Percentiles rank a stretch among this genome's conserved stretches.
Conservation (phyloP, 2,329 filamentous ascomycete species). For the Fusarium albidum region DNA sequence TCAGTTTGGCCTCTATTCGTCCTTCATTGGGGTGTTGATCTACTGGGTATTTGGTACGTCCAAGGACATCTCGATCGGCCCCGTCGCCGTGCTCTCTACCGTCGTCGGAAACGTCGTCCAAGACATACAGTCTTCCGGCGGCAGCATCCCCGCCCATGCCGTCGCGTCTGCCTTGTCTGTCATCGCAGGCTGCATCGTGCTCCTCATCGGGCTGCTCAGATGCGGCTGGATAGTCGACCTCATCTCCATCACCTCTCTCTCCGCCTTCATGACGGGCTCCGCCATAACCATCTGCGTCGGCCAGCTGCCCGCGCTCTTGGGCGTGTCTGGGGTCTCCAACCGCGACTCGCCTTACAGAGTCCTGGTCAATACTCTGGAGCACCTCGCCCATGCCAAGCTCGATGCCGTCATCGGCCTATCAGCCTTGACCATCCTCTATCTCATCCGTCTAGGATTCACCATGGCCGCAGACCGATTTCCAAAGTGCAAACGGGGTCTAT, state of each 20-base stretch:
- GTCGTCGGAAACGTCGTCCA: slow-evolving; percentile 84
- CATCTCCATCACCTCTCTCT: slow-evolving; percentile 89
- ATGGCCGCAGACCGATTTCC: slow-evolving; percentile 74
- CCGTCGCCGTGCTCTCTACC: slow-evolving; percentile 94
- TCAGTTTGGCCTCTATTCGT: slow-evolving; percentile 84
- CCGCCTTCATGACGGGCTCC: slow-evolving; percentile 96
- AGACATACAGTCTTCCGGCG: slow-evolving; percentile 64
- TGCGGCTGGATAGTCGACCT: slow-evolving; percentile 92
- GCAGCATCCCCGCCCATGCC: slow-evolving; percentile 67
- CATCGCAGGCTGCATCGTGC: slow-evolving; percentile 79
- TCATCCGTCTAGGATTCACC: slow-evolving; percentile 73
- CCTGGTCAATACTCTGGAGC: slow-evolving; percentile 82
- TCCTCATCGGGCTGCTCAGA: slow-evolving; percentile 79
- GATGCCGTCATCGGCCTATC: slow-evolving; percentile 91
- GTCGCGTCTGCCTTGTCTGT: slow-evolving; percentile 83
- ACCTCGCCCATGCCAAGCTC: slow-evolving; percentile 71
- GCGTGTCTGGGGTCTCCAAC: slow-evolving; percentile 77
- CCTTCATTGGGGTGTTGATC: slow-evolving; percentile 92
- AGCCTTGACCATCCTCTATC: slow-evolving; percentile 79
- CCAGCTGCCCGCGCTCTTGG: slow-evolving; percentile 84
- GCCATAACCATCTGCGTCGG: slow-evolving; percentile 88
- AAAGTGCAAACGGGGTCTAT: slow-evolving; percentile 75
- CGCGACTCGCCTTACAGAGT: slow-evolving; percentile 82
- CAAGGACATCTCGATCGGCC: slow-evolving; percentile 97
- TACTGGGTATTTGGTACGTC: slow-evolving; percentile 99